Percentiles rank a stretch among this genome's conserved stretches.
These are phyloP conservation scores for Zymoseptoria passerinii DNA, from an alignment of 2,329 filamentous ascomycete species.

Conservation along the genomic window DNA sequence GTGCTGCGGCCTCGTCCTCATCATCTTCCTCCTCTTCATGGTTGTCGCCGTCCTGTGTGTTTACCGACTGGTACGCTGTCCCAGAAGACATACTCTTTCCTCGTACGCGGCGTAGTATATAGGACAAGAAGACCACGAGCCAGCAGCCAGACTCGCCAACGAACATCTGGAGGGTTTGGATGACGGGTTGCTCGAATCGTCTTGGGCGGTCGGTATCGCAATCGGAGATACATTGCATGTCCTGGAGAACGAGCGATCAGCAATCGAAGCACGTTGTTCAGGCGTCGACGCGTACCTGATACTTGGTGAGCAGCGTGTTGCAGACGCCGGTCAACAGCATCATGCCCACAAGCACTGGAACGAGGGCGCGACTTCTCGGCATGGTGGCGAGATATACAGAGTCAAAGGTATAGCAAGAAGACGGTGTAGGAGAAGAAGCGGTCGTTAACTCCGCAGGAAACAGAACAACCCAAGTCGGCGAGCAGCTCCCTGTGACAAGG, in stretches of 20 bases:
- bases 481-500: neutral
- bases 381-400: neutral
- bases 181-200: constrained; percentile 86
- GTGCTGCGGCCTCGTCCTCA: constrained; percentile 37
- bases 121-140: constrained; percentile 70
- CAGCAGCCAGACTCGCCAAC: constrained; percentile 93
- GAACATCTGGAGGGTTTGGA: constrained; percentile 97
- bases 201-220: constrained; percentile 64
- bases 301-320: constrained; percentile 95
- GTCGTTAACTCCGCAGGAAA: neutral
- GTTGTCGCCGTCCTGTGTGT: constrained; percentile 24
- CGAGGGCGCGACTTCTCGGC: constrained; percentile 56
- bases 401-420: neutral
- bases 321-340: constrained; percentile 94
- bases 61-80: constrained; percentile 24
- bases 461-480: neutral
- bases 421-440: neutral
- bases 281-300: constrained; percentile 55
- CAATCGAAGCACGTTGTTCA: neutral
- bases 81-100: constrained; percentile 13
- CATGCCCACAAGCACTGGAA: constrained; percentile 85
- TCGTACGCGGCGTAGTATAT: constrained; percentile 48
- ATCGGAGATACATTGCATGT: constrained; percentile 93
- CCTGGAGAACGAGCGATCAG: constrained; percentile 41
- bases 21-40: constrained; percentile 30